Evolutionary conservation across 495 filamentous ascomycete genomes (phyloP).

Genomic region (Penicillium salamii): DNA sequence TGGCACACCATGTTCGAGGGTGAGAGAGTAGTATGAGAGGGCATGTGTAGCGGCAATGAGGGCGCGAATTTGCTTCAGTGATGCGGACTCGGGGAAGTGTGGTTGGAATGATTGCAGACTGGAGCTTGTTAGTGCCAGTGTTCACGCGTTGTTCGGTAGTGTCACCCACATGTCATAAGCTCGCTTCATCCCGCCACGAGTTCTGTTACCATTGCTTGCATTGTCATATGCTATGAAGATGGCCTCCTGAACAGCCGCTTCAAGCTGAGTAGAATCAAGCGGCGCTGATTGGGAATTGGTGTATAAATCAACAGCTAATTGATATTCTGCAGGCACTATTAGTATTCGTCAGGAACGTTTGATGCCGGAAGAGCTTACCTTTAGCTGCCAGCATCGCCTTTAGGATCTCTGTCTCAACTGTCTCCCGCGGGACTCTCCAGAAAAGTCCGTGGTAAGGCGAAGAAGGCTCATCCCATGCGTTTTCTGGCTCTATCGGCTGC

Average conservation of each 20-base stretch:
- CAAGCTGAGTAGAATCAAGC: slow-evolving; percentile 51
- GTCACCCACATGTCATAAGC: slow-evolving; percentile 74
- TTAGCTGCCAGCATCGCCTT: slow-evolving; percentile 67
- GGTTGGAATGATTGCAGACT: slow-evolving; percentile 69
- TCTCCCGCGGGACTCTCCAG: slow-evolving; percentile 58
- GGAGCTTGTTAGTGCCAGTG: slow-evolving; percentile 9
- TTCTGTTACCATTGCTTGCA: slow-evolving; percentile 84
- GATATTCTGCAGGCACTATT: slow-evolving; percentile 51
- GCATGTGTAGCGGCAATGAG: slow-evolving; percentile 84
- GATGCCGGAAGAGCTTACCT: slow-evolving; percentile 45
- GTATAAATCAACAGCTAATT: slow-evolving; percentile 68
- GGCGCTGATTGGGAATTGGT: slow-evolving; percentile 45
- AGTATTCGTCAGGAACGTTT: slow-evolving; percentile 6
- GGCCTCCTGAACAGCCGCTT: slow-evolving; percentile 62
- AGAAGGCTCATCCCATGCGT: slow-evolving; percentile 19
- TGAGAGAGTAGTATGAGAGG: slow-evolving; percentile 83
- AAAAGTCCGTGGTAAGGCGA: slow-evolving; percentile 60
- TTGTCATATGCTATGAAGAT: slow-evolving; percentile 81
- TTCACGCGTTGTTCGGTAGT: not conserved
- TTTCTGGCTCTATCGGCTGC: slow-evolving; percentile 51
- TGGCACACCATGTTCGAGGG: slow-evolving; percentile 84
- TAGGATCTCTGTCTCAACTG: slow-evolving; percentile 71
- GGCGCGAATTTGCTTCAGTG: slow-evolving; percentile 57
- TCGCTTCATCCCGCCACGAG: slow-evolving; percentile 77
- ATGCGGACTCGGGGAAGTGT: slow-evolving; percentile 55